These are phyloP conservation scores for Xerocomus brunneocitrinus DNA, from an alignment of 768 basidiomycete species.

Conservation along the genomic window DNA sequence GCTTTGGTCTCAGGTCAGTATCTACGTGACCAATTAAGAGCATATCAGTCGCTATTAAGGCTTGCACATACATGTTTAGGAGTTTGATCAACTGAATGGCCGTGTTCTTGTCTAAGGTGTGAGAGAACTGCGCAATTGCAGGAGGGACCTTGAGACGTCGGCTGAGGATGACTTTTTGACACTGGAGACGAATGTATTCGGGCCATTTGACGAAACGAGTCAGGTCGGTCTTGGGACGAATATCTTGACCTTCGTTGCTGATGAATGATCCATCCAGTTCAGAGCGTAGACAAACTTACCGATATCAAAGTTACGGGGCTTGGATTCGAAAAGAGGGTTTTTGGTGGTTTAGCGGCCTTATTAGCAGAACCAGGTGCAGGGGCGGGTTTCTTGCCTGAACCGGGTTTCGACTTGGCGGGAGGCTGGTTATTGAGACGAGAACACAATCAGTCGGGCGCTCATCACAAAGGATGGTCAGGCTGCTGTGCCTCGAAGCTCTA, in stretches of 20 bases:
- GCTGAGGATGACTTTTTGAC: slow-evolving; percentile 97
- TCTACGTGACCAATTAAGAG: slow-evolving; percentile 12
- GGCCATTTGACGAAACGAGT: slow-evolving; percentile 99
- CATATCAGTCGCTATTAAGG: neutral
- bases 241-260: slow-evolving; percentile 73
- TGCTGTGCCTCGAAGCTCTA: slow-evolving; percentile 51
- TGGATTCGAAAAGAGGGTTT: slow-evolving; percentile 94
- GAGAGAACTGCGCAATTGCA: slow-evolving; percentile 95
- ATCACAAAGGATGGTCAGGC: slow-evolving; percentile 22
- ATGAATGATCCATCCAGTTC: neutral
- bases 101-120: slow-evolving; percentile 99
- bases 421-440: slow-evolving; percentile 93
- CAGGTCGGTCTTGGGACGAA: slow-evolving; percentile 84
- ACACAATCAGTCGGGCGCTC: slow-evolving; percentile 35
- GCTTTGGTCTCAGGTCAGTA: slow-evolving; percentile 91
- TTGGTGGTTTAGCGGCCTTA: slow-evolving; percentile 75
- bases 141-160: slow-evolving; percentile 98
- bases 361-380: slow-evolving; percentile 77
- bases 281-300: slow-evolving; percentile 46
- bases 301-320: slow-evolving; percentile 91
- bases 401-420: slow-evolving; percentile 56
- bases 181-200: slow-evolving; percentile 95
- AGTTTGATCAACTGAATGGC: slow-evolving; percentile 98
- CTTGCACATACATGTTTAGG: slow-evolving; percentile 68
- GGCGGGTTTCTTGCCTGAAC: slow-evolving; percentile 80